These are phyloP conservation scores for Trematosphaeria pertusa DNA, from an alignment of 2,329 filamentous ascomycete species.

Conservation along the genomic window DNA sequence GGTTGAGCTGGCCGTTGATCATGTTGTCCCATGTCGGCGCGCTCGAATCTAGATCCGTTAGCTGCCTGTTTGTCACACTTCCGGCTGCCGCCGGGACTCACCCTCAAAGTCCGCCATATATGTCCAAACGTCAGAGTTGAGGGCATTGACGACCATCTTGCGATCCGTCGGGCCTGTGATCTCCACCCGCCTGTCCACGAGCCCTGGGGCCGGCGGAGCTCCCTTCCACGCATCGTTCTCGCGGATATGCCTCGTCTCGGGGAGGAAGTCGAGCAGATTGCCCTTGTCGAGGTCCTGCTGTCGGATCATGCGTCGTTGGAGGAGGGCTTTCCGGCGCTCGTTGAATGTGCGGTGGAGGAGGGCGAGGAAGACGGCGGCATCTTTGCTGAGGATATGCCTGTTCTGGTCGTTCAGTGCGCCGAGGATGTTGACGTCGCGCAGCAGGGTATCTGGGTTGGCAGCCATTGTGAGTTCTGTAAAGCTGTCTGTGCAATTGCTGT, in stretches of 20 bases:
- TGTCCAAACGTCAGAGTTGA: conserved; percentile 96
- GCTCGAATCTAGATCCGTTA: conserved; percentile 73
- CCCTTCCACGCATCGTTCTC: conserved; percentile 95
- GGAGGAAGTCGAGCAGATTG: conserved; percentile 87
- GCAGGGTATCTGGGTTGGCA: conserved; percentile 71
- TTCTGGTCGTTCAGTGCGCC: conserved; percentile 79
- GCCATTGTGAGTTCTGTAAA: conserved; percentile 37
- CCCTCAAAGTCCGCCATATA: conserved; percentile 99
- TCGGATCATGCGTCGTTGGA: conserved; percentile 83
- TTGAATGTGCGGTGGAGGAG: conserved; percentile 97
- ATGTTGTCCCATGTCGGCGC: conserved; percentile 99
- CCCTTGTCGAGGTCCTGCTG: conserved; percentile 95
- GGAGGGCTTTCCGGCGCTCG: conserved; percentile 81
- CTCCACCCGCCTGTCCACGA: conserved; percentile 92
- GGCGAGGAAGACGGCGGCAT: conserved; percentile 89
- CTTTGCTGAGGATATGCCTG: conserved; percentile 89
- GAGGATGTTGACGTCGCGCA: conserved; percentile 87
- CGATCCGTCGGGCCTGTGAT: conserved; percentile 97
- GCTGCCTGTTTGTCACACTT: too few species aligned
- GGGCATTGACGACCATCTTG: conserved; percentile 98
- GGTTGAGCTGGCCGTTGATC: conserved; percentile 97
- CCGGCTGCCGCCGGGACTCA: conserved; percentile 53
- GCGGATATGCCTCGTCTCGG: conserved; percentile 93
- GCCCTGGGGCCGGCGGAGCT: conserved; percentile 86
- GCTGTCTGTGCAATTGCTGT: conserved; percentile 12